Conservation (phyloP, 169 alveolate genomes). For the Besnoitia besnoiti region DNA sequence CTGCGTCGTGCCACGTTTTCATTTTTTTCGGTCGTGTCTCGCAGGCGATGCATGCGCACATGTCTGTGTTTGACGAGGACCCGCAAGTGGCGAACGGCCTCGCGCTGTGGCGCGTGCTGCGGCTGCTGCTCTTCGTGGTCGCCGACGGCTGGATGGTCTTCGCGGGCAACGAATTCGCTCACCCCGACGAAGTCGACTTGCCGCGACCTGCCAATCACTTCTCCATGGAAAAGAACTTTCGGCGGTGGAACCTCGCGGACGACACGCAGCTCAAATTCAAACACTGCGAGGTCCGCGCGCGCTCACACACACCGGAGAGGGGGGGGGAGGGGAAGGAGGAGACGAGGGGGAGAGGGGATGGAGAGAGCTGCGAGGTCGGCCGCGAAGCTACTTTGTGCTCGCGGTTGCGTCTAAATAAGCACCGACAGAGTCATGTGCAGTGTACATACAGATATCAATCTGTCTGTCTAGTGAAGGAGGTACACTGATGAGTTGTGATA, state of each 20-base stretch:
- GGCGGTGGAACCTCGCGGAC: constrained; percentile 85
- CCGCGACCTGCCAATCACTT: constrained; percentile 82
- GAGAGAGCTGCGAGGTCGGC: too few species aligned
- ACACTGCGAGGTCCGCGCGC: constrained; percentile 67
- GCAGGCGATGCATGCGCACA: constrained; percentile 75
- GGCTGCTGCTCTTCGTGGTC: constrained; percentile 66
- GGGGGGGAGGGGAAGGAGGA: too few species aligned
- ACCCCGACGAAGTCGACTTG: constrained; percentile 85
- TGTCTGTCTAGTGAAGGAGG: too few species aligned
- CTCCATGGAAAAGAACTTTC: constrained; percentile 74
- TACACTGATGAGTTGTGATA: neutral
- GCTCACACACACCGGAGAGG: too few species aligned
- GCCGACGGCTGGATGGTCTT: constrained; percentile 79
- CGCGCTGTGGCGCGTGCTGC: constrained; percentile 72
- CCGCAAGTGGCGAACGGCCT: constrained; percentile 72
- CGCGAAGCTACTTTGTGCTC: too few species aligned
- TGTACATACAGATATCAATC: too few species aligned
- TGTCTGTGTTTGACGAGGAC: constrained; percentile 76
- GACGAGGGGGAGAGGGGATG: too few species aligned
- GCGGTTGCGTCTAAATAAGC: too few species aligned
- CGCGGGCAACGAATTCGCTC: constrained; percentile 86
- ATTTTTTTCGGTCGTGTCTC: neutral
- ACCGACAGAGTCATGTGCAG: too few species aligned
- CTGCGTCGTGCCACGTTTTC: neutral
- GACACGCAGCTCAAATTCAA: constrained; percentile 77